Conservation (phyloP, 345 rosid species). For the Populus tremula region DNA sequence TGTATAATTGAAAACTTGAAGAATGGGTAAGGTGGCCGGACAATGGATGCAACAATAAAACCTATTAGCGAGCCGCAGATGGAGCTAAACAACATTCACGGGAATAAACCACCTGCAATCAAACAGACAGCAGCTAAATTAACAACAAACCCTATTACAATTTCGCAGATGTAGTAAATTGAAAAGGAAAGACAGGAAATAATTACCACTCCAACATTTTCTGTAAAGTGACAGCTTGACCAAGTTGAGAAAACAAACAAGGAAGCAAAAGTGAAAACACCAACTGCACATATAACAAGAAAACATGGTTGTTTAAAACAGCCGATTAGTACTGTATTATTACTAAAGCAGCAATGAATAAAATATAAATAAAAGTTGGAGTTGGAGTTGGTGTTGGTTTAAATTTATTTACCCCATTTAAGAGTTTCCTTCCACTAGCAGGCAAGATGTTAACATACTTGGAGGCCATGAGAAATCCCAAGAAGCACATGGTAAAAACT, state of each 20-base stretch:
- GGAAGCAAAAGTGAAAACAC: slow-evolving; percentile 98
- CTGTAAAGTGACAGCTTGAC: slow-evolving; percentile 79
- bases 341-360: neutral
- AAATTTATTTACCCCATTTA: slow-evolving; percentile 76
- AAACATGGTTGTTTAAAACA: neutral
- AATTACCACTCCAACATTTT: slow-evolving; percentile 85
- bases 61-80: slow-evolving; percentile 84
- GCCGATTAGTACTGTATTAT: neutral
- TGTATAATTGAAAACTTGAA: slow-evolving; percentile 90
- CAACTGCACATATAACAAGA: slow-evolving; percentile 45
- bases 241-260: slow-evolving; percentile 93
- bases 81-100: slow-evolving; percentile 66
- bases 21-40: slow-evolving; percentile 91
- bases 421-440: slow-evolving; percentile 77
- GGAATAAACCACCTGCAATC: slow-evolving; percentile 97
- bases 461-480: slow-evolving; percentile 98
- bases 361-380: no score
- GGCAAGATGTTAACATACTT: slow-evolving; percentile 91
- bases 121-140: neutral
- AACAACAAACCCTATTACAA: neutral
- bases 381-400: neutral
- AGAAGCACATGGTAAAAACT: slow-evolving; percentile 88
- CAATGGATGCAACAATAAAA: slow-evolving; percentile 50
- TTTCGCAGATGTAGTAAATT: neutral
- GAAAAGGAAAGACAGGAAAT: neutral